A percentile compares a stretch with the other conserved stretches of the same genome.
Evolutionary conservation across 495 filamentous ascomycete genomes (phyloP).

Genomic region (Hyphodiscus hymeniophilus): DNA sequence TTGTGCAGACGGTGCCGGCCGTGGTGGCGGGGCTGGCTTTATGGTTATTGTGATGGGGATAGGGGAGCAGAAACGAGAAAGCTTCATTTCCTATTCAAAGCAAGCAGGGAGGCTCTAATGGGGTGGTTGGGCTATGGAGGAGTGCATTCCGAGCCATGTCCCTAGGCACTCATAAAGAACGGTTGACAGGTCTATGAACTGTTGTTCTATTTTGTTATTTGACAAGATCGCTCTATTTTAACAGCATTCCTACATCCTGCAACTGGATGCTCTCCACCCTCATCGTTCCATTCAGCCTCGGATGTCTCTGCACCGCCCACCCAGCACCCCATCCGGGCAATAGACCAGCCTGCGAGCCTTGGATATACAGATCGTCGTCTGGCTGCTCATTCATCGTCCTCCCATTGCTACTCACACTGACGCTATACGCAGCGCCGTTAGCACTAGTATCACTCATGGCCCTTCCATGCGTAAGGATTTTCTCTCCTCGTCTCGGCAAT

Average conservation of each 20-base stretch:
- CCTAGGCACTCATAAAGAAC: too few species aligned
- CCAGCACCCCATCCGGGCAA: not conserved
- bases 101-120: too few species aligned
- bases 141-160: too few species aligned
- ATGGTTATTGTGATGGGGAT: slow-evolving; percentile 1
- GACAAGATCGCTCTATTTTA: not conserved
- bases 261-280: not conserved
- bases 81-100: too few species aligned
- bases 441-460: slow-evolving; percentile 1
- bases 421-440: not conserved
- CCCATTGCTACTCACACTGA: slow-evolving; percentile 1
- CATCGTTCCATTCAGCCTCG: not conserved
- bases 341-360: not conserved
- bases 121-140: too few species aligned
- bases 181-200: too few species aligned
- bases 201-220: too few species aligned
- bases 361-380: not conserved
- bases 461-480: slow-evolving; percentile 2
- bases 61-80: too few species aligned
- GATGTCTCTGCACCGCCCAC: not conserved
- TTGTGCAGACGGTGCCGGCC: slow-evolving; percentile 25
- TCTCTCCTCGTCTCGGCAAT: slow-evolving; percentile 11
- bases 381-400: not conserved
- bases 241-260: not conserved
- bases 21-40: not conserved